Base-by-base conservation (phyloP, 1,284 basidiomycete species). In the Ganoderma multipileum region DNA sequence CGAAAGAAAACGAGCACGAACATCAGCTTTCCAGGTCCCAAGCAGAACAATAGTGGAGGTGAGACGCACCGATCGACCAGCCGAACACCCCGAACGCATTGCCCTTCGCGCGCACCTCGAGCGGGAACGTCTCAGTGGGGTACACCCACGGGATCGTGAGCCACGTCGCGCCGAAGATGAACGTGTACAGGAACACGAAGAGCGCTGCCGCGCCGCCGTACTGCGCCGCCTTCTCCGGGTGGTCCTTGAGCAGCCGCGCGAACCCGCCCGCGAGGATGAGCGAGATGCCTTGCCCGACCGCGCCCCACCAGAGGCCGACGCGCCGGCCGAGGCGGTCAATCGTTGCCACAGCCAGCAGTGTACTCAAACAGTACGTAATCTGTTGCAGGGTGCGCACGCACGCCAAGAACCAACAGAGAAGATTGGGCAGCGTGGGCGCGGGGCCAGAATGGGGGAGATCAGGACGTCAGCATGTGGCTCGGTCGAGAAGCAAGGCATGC, bases 31-130 rank as follows among this genome's bases (percentile, higher is more conserved):
- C 50, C 50, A 16, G 23, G 33, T 9, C 30, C 8, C 20, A 38
- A n/a, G 38, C 38, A 36, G 28, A 9, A 39, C 38, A 28, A 23
- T 12, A 55, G 12, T 8, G 3, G 60, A 42, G 60, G 70, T n/a
- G 77, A 36, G 78, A 74, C 87, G 80, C 77, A 79, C 88, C 80
- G 82, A 86, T 82, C 74, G 86, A 83, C 84, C 84, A 86, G 23
- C 84, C 84, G 50, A 85, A 77, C 26, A 86, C 81, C 77, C 88
- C 84, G 84, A 88, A 83, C 75, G 87, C 84, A 66, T 83, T 86
- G 9, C 84, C 84, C 76, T 84, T 84, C 3, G 89, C 85, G 73
- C 89, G 85, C 44, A 89, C 86, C 68, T 88, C 85, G 61, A 90
- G 84, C 38, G 89, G 89, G 84, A 89, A 91, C 66, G 87, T 88